Base-by-base conservation (phyloP, 164 flowering plant species). In the Platanus orientalis region DNA sequence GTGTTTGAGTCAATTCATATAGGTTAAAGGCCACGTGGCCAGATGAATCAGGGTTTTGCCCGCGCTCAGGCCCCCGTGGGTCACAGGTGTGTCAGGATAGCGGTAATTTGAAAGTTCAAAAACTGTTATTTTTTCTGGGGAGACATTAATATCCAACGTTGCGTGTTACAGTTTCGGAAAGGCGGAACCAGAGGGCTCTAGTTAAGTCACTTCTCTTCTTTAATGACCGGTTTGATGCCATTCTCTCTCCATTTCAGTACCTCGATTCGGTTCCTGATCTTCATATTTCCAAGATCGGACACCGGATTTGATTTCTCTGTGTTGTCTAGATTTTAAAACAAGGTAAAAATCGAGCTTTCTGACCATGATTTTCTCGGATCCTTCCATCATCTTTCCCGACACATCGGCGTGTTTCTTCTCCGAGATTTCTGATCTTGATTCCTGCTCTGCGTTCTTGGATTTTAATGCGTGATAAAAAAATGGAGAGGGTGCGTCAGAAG, bases 401-500 rank as follows among this genome's bases (percentile, higher is more conserved):
- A 45, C 53, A 53, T 48, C 20, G 50, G 40, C 49, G 45, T 26
- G 19, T 23, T 24, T 29, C 54, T 32, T 47, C 54, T 27, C 62
- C 60, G 69, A 44, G 62, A 39, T 61, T 65, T 57, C 25, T 60
- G 75, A 70, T 69, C 71, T 68, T 51, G 70, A 40, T 67, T 58
- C 58, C 30, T 20, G 40, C 40, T 53, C 28, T 29, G 17, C 54
- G 55, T 16, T 63, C 19, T 27, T 67, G 24, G 19, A 39, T 16
- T 9, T 45, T 20, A 42, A n/a, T 64, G 71, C 50, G 40, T 57
- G 59, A n/a, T n/a, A n/a, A n/a, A n/a, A 29, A 36, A 24, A 80
- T 80, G 82, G 77, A 76, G 64, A 54, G 65, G 21, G 60, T 67
- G 48, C 66, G 67, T 32, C 69, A 21, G 27, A 65, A 54, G 67